Conservation (phyloP, 805 yeast genomes). For the Barnettozyma californica region DNA sequence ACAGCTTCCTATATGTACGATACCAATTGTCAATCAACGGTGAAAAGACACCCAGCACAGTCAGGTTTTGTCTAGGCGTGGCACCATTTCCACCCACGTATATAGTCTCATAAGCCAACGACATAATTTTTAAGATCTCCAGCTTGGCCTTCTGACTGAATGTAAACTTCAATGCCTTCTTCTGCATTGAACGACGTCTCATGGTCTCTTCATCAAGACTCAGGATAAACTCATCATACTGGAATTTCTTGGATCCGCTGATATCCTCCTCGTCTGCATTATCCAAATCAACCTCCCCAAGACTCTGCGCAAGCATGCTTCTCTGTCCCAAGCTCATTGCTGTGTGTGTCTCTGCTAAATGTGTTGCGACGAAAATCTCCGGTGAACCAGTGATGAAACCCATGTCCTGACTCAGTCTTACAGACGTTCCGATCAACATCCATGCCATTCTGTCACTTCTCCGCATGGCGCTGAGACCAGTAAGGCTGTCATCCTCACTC, state of each 20-base stretch:
- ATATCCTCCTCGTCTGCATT: conserved; percentile 31
- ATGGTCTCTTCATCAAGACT: conserved; percentile 26
- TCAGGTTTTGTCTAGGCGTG: conserved; percentile 60
- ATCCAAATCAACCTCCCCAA: conserved; percentile 60
- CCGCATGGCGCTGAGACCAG: conserved; percentile 81
- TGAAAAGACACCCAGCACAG: conserved; percentile 64
- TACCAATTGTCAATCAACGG: conserved; percentile 82
- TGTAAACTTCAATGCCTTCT: conserved; percentile 46
- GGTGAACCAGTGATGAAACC: conserved; percentile 72
- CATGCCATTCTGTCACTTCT: conserved; percentile 88
- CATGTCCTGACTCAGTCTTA: conserved; percentile 81
- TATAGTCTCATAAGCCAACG: conserved; percentile 78
- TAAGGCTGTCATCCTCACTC: conserved; percentile 30
- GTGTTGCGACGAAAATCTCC: conserved; percentile 75
- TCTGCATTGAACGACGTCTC: conserved; percentile 22
- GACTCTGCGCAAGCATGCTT: conserved; percentile 69
- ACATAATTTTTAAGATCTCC: conserved; percentile 71
- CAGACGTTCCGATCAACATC: conserved; percentile 88
- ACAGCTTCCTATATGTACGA: conserved; percentile 48
- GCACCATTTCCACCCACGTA: conserved; percentile 51
- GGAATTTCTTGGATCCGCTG: conserved; percentile 21
- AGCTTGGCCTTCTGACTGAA: conserved; percentile 67
- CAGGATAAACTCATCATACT: conserved; percentile 28
- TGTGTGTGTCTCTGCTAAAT: conserved; percentile 74
- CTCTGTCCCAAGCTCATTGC: conserved; percentile 78